These are phyloP conservation scores for cucumber (Cucumis sativus) DNA, from an alignment of 306 rosid genomes.

Conservation along the genomic window Cucumber_9930_V3 NC_026661.2:18221501-18222000, in stretches of 20 bases:
- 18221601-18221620: constrained; percentile 36
- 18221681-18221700: constrained; percentile 28
- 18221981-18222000: not conserved
- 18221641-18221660: constrained; percentile 47
- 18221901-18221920: not conserved
- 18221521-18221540: not conserved
- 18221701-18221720: constrained; percentile 13
- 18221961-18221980: not conserved
- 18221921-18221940: constrained; percentile 11
- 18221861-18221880: constrained; percentile 1
- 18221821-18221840: not conserved
- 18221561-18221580: constrained; percentile 20
- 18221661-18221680: constrained; percentile 38
- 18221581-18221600: constrained; percentile 19
- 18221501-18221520: not conserved
- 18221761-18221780: not conserved
- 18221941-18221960: not conserved
- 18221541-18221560: constrained; percentile 9
- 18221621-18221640: constrained; percentile 56
- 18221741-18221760: not conserved
- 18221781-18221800: not conserved
- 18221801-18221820: not conserved
- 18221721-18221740: not conserved
- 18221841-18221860: not conserved
- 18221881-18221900: not conserved